phyloP scores from a whole-genome alignment of 345 rosid genomes.

The Tarenaya hassleriana region DNA sequence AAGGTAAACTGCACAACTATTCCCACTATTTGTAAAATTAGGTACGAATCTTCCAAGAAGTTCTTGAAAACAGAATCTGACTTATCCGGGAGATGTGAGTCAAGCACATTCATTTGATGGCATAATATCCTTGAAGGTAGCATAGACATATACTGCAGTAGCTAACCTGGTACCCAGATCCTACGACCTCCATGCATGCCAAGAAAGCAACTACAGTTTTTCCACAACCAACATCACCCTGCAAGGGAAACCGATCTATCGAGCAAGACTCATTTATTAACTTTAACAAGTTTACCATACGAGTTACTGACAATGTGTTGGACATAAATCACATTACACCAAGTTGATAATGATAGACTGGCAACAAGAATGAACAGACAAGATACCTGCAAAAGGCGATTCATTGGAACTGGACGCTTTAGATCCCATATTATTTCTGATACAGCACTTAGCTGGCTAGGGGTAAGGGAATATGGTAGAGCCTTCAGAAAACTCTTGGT shows the following conservation, averaged over 20 bases:
- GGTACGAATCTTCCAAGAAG: background rate
- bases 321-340: background rate
- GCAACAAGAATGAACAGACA: background rate
- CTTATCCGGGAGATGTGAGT: background rate
- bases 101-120: slow-evolving; percentile 2
- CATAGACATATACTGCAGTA: slow-evolving; percentile 9
- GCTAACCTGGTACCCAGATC: slow-evolving; percentile 89
- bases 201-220: slow-evolving; percentile 93
- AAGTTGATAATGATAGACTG: background rate
- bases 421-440: slow-evolving; percentile 97
- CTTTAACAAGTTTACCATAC: slow-evolving; percentile 4
- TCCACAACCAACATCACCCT: slow-evolving; percentile 99
- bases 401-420: slow-evolving; percentile 83
- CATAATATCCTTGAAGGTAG: background rate
- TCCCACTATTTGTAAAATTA: slow-evolving; percentile 9
- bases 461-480: slow-evolving; percentile 85
- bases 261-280: slow-evolving; percentile 13
- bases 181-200: slow-evolving; percentile 95
- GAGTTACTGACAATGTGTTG: background rate
- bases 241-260: slow-evolving; percentile 20
- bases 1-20: background rate
- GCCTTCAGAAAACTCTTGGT: slow-evolving; percentile 63
- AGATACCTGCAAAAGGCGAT: slow-evolving; percentile 87
- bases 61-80: background rate
- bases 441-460: slow-evolving; percentile 80